Evolutionary conservation across 2,329 filamentous ascomycete genomes (phyloP), one percentile per base, ranked within the genome.

Genomic region (Claviceps sp.): DNA sequence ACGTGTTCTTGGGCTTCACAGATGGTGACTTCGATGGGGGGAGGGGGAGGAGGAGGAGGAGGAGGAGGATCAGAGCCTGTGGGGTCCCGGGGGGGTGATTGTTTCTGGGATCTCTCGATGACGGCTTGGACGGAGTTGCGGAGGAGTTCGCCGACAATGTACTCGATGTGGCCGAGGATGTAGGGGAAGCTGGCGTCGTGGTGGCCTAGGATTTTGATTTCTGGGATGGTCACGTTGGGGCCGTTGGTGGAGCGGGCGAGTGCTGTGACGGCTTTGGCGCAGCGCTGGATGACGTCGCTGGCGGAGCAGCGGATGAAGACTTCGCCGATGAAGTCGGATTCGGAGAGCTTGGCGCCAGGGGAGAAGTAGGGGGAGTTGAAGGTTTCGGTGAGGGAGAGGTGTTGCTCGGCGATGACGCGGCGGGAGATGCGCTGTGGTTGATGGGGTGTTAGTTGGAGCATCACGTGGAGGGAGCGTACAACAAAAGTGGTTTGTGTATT

Each of bases 381-480:
- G 1, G 90, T 96, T 59, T 97, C 90, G 4, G 90, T 95, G 18
- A 98, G 77, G 9, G 93, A 89, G 40, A 98, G 81, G 64, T 98
- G 93, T 63, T 98, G 93, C 68, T 98, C 93, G 37, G 93, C 93
- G 63, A 98, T 98, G 58, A 97, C 93, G 56, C 94, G 82, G 54
- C 93, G 84, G 45, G 90, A 96, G 59, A 98, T 98, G 54, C 93
- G 81, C 87, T 93, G 59, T 22, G 24, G 42, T 30, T 18, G 13
- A 16, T 34, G 14, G 20, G 20, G 1, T 49, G 14, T 41, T 18
- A 30, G 37, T 11, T 3, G 22, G n/a, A 11, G 9, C 30, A 11
- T 11, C n/a, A 40, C 38, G 38, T n/a, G 14, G n/a, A 18, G 5
- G 22, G 5, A 16, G 14, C 14, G 43, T 45, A 45, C 11, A 30